Conservation (phyloP, 129 eudicot species). For the Erigeron canadensis region DNA sequence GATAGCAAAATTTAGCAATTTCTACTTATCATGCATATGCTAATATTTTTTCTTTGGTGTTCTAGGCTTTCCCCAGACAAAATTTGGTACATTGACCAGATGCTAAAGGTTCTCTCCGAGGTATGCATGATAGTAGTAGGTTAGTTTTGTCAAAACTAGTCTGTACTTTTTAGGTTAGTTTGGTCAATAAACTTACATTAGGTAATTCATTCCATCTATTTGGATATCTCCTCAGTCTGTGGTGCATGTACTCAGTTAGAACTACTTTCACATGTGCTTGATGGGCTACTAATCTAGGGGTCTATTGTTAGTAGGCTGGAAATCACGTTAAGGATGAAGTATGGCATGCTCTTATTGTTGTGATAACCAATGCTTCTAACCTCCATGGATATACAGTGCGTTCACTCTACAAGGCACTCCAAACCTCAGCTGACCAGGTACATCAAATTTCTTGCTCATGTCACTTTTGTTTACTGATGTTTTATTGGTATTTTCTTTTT, state of each 20-base stretch:
- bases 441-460: not conserved
- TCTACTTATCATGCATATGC: not conserved
- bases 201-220: too few relatives aligned
- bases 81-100: conserved; percentile 96
- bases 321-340: conserved; percentile 94
- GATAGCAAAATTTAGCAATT: not conserved
- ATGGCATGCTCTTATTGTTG: conserved; percentile 95
- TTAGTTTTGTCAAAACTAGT: not conserved
- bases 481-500: conserved; percentile 1
- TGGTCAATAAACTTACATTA: not conserved
- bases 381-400: conserved; percentile 95
- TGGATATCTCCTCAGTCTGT: too few relatives aligned
- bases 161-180: not conserved
- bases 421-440: conserved; percentile 88
- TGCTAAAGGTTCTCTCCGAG: conserved; percentile 95
- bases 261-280: not conserved
- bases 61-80: conserved; percentile 94
- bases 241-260: too few relatives aligned
- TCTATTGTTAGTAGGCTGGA: conserved; percentile 85
- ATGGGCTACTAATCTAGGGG: conserved; percentile 40
- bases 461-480: not conserved
- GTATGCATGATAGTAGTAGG: conserved; percentile 44
- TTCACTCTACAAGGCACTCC: conserved; percentile 68
- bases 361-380: conserved; percentile 79
- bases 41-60: conserved; percentile 16